phyloP scores from a whole-genome alignment of 2,329 filamentous ascomycete genomes.

The Claviceps capensis region DNA sequence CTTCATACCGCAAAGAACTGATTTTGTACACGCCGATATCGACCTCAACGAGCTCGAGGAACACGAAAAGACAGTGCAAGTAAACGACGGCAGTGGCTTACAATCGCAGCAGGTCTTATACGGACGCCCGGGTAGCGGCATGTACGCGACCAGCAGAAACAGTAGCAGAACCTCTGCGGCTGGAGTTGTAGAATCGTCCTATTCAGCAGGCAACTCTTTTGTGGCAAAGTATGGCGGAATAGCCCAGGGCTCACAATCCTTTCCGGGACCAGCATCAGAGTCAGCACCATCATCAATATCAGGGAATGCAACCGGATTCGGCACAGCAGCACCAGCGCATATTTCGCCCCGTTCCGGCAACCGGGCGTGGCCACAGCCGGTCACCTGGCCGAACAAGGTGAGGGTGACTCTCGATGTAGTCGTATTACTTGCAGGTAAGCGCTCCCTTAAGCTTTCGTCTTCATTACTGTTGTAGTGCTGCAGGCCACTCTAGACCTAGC shows the following conservation, averaged over 20 bases:
- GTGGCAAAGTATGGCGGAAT: not conserved
- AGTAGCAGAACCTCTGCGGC: slow-evolving; percentile 2
- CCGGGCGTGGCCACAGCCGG: slow-evolving; percentile 6
- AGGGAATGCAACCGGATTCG: not conserved
- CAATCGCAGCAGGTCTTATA: not conserved
- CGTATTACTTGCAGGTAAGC: slow-evolving; percentile 20
- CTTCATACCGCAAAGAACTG: slow-evolving; percentile 43
- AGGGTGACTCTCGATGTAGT: slow-evolving; percentile 23
- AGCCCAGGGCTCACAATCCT: not conserved
- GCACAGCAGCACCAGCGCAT: not conserved
- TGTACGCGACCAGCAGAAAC: slow-evolving; percentile 4
- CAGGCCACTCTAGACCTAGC: no score
- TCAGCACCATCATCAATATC: not conserved
- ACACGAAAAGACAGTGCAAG: not conserved
- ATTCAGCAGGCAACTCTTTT: not conserved
- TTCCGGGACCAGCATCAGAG: not conserved
- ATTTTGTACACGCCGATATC: slow-evolving; percentile 47
- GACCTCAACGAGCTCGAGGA: slow-evolving; percentile 26
- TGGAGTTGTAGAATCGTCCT: not conserved
- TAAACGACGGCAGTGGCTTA: not conserved
- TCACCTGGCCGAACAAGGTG: slow-evolving; percentile 14
- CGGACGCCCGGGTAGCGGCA: not conserved
- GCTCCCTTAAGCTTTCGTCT: not conserved
- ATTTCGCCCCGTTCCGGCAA: not conserved
- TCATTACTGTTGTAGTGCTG: no score